Conservation (phyloP, 1,284 basidiomycete genomes). For the Peniophora sp. region DNA sequence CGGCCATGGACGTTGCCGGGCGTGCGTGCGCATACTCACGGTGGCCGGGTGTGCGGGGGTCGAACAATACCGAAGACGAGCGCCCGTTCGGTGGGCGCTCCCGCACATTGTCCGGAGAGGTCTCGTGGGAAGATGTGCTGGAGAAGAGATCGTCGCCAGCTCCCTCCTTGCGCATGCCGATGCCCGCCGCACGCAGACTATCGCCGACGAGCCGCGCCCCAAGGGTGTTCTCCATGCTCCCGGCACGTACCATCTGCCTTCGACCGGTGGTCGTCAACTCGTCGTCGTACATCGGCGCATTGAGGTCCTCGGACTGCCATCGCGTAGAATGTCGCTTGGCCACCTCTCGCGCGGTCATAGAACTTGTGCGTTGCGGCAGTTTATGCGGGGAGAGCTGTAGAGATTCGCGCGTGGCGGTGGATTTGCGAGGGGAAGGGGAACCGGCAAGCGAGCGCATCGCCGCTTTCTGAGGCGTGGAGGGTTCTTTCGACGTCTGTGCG, state of each 20-base stretch:
- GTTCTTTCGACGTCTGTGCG: conserved; percentile 9
- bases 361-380: conserved; percentile 28
- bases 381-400: conserved; percentile 23
- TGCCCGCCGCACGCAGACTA: conserved; percentile 64
- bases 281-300: conserved; percentile 17
- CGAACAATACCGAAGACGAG: conserved; percentile 4
- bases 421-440: conserved; percentile 1
- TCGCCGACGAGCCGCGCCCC: conserved; percentile 52
- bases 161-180: conserved; percentile 31
- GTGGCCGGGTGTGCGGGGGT: conserved; percentile 10
- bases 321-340: conserved; percentile 38
- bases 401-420: background rate
- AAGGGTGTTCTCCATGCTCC: conserved; percentile 55
- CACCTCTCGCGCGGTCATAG: conserved; percentile 33
- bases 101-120: background rate
- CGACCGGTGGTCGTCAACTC: conserved; percentile 18
- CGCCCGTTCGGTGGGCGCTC: conserved; percentile 2
- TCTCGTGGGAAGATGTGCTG: conserved; percentile 6
- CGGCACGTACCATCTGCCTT: conserved; percentile 30
- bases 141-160: conserved; percentile 30
- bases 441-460: conserved; percentile 6
- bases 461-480: conserved; percentile 9
- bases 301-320: conserved; percentile 35
- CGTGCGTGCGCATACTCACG: conserved; percentile 15
- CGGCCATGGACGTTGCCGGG: conserved; percentile 47